These are phyloP conservation scores for Lipomyces anomalus DNA, from an alignment of 805 yeast genomes.

Conservation along the genomic window DNA sequence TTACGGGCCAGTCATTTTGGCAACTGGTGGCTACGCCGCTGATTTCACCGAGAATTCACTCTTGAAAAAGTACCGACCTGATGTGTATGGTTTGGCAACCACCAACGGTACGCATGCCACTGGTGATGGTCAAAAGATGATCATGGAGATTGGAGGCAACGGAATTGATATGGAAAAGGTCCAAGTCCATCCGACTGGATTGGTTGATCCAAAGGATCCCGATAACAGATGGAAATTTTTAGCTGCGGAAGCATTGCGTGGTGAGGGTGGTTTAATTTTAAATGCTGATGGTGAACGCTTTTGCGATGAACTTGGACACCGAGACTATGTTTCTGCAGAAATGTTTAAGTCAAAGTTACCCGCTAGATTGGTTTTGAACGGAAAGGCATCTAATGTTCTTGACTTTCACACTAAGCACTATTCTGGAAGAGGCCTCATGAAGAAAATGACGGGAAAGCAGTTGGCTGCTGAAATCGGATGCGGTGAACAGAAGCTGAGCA, in stretches of 20 bases:
- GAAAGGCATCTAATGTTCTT: conserved; percentile 42
- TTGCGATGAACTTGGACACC: conserved; percentile 54
- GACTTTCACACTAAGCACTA: conserved; percentile 53
- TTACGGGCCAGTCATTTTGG: conserved; percentile 54
- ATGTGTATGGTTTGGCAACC: conserved; percentile 49
- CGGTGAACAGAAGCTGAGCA: conserved; percentile 30
- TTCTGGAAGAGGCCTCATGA: conserved; percentile 51
- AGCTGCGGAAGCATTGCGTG: conserved; percentile 63
- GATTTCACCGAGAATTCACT: conserved; percentile 49
- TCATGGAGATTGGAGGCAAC: conserved; percentile 43
- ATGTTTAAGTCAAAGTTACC: conserved; percentile 45
- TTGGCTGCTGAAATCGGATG: conserved; percentile 41
- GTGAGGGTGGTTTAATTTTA: conserved; percentile 59
- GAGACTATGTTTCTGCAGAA: conserved; percentile 56
- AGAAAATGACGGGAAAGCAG: conserved; percentile 40
- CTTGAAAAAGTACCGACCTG: conserved; percentile 53
- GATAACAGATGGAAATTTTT: conserved; percentile 46
- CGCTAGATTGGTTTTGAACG: conserved; percentile 46
- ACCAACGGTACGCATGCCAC: conserved; percentile 60
- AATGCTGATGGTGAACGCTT: conserved; percentile 50
- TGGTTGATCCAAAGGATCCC: conserved; percentile 51
- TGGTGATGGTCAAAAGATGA: conserved; percentile 57
- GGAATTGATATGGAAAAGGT: conserved; percentile 61
- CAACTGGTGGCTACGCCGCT: conserved; percentile 66
- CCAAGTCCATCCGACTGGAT: conserved; percentile 65